Conservation (phyloP, 2,329 filamentous ascomycete species). For the Coniochaeta sp. region DNA sequence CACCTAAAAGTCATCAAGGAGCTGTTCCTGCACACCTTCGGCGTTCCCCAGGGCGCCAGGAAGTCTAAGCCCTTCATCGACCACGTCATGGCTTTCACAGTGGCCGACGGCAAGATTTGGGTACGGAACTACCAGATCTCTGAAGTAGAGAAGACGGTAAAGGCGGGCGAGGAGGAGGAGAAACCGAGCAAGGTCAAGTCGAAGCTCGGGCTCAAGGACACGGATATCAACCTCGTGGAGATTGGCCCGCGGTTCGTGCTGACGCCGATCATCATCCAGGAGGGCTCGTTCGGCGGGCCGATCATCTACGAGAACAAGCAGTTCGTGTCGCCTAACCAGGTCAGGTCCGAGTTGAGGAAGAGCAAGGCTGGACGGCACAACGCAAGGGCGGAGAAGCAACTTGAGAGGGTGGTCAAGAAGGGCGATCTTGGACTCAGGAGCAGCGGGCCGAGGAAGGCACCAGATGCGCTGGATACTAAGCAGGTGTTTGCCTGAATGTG, state of each 20-base stretch:
- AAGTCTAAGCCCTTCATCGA: constrained; percentile 96
- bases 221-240: constrained; percentile 78
- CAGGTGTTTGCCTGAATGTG: constrained; percentile 17
- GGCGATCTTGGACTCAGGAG: constrained; percentile 68
- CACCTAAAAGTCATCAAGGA: constrained; percentile 82
- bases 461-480: constrained; percentile 63
- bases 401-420: constrained; percentile 67
- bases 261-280: constrained; percentile 90
- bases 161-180: constrained; percentile 29
- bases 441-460: constrained; percentile 52
- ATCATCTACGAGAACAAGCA: constrained; percentile 98
- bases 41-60: constrained; percentile 78
- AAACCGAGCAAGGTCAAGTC: constrained; percentile 27
- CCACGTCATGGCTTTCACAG: constrained; percentile 86
- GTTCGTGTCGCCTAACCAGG: constrained; percentile 93
- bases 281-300: constrained; percentile 89
- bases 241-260: constrained; percentile 91
- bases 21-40: constrained; percentile 82
- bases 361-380: constrained; percentile 74
- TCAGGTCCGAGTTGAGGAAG: constrained; percentile 71
- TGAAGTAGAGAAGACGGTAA: constrained; percentile 59
- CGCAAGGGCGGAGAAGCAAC: constrained; percentile 62
- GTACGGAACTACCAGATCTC: constrained; percentile 89
- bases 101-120: constrained; percentile 93
- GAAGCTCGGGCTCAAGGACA: constrained; percentile 43